Base-by-base conservation (phyloP, 768 basidiomycete genomes). In the Suillus paluster region DNA sequence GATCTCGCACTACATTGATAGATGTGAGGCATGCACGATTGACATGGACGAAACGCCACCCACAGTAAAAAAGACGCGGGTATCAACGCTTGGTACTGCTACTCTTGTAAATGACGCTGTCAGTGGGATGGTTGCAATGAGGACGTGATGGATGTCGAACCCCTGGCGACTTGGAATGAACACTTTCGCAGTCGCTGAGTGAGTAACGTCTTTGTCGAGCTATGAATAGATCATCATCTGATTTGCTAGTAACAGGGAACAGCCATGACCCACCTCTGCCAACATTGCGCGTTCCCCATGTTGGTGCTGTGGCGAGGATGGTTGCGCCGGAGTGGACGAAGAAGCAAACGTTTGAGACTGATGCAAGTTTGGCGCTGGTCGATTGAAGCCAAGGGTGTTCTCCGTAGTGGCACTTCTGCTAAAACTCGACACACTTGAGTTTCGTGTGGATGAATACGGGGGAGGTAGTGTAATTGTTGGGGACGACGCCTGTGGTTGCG, bases 81-180 rank as follows among this genome's bases (percentile, higher is more conserved):
- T 48, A 39, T 67, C 60, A 9, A 66, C 30, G 27, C 65, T 63
- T 33, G 70, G 70, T 21, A 70, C 67, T 4, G 63, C 64, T n/a
- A 72, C 64, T 25, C 66, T 63, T 61, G 69, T 69, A 54, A 73
- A 68, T 27, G 64, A 58, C 0, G 63, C 70, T 7, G 65, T 63
- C 8, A 73, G 59, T 34, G 66, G 53, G 14, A 72, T 50, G 11
- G 69, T 68, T 23, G 73, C 61, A 14, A 73, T 66, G 25, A 72
- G 48, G 3, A 68, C 54, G 39, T 70, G 66, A 58, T 68, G 66
- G 5, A 30, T 55, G 44, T 54, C 42, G 3, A 36, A 36, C 15
- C 57, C 62, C 25, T 0, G 7, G 17, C 17, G 38, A 10, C 68
- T 66, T 25, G 71, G 66, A 19, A 72, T 54, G 10, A 63, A 64